A percentile compares a stretch with the other conserved stretches of the same genome.
Conservation (phyloP, 2,329 filamentous ascomycete genomes). For the Colletotrichum lentis region DNA sequence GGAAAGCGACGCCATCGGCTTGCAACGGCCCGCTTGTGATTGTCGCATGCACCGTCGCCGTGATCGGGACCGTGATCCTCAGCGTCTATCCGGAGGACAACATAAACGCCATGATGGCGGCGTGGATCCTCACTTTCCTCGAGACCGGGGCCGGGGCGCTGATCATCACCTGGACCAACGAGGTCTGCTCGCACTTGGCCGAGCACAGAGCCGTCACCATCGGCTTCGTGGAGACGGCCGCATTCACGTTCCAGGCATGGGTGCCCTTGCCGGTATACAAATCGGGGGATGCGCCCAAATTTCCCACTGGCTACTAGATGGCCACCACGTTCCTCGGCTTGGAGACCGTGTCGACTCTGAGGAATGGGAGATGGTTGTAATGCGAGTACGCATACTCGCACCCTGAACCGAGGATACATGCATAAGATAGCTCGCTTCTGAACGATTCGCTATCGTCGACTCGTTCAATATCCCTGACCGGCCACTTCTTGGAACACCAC, state of each 20-base stretch:
- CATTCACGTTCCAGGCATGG: slow-evolving; percentile 56
- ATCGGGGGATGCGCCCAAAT: slow-evolving; percentile 49
- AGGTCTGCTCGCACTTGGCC: slow-evolving; percentile 54
- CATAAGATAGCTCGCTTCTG: too few relatives aligned
- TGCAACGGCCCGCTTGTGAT: slow-evolving; percentile 63
- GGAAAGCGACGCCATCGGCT: slow-evolving; percentile 60
- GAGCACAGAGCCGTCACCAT: slow-evolving; percentile 60
- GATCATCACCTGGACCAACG: slow-evolving; percentile 58
- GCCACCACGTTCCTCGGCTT: slow-evolving; percentile 46
- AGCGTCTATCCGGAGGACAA: slow-evolving; percentile 48
- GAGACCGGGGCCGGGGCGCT: slow-evolving; percentile 48
- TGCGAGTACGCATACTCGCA: too few relatives aligned
- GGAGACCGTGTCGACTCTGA: slow-evolving; percentile 42
- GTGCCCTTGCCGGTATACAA: slow-evolving; percentile 52
- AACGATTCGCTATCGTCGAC: too few relatives aligned
- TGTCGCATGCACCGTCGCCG: slow-evolving; percentile 53
- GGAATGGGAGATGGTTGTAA: too few relatives aligned
- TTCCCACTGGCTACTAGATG: slow-evolving; percentile 50
- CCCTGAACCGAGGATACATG: too few relatives aligned
- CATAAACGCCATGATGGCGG: slow-evolving; percentile 47
- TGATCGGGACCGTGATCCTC: slow-evolving; percentile 48
- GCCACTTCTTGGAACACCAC: too few relatives aligned
- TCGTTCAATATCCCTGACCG: too few relatives aligned
- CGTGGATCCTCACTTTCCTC: slow-evolving; percentile 49
- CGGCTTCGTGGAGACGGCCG: slow-evolving; percentile 57